Base-by-base conservation (phyloP, 305 asterid species). In the Withania somnifera region DNA sequence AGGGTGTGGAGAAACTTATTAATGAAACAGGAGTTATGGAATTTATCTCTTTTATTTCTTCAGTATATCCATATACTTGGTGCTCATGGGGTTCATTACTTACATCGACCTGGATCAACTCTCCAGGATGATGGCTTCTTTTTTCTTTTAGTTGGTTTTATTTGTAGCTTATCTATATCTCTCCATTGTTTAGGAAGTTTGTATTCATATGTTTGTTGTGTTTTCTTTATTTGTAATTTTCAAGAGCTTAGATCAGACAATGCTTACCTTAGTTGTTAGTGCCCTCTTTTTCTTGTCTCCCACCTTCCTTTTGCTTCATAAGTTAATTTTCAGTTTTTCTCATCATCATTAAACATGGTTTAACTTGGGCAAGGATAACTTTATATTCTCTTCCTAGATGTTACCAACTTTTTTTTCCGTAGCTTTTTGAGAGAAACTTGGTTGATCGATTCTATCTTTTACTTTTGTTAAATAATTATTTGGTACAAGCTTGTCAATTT, bases 241-340 rank as follows among this genome's bases (percentile, higher is more conserved):
- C 54, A 96, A 98, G 99, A 96, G 88, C 98, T 96, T 63, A 98
- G 98, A 40, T 88, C 81, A 84, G 98, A 94, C 47, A 94, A 78
- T 82, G 98, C 94, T 76, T 92, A 93, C 92, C 89, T 90, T 96
- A 89, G 93, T 90, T 50, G 99, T 96, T 91, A 94, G 99, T 90
- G 69, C 61, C 53, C 19, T 36, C 22, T n/a, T 10, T 75, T 75
- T 50, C 79, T 47, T 24, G 26, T 71, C 32, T 47, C 50, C 26
- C 56, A 47, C 26, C 14, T n/a, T n/a, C n/a, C n/a, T 26, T 73
- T 47, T 47, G 61, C 17, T 71, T 24, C 38, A 47, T 28, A 75
- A 17, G 45, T 75, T 45, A 50, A 50, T 47, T 75, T 75, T 73
- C 60, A 3, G 22, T 3, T 22, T 6, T 15, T 34, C 26, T 26